A percentile compares a stretch with the other conserved stretches of the same genome.
Conservation (phyloP, 495 filamentous ascomycete genomes). For the Neurospora terricola region DNA sequence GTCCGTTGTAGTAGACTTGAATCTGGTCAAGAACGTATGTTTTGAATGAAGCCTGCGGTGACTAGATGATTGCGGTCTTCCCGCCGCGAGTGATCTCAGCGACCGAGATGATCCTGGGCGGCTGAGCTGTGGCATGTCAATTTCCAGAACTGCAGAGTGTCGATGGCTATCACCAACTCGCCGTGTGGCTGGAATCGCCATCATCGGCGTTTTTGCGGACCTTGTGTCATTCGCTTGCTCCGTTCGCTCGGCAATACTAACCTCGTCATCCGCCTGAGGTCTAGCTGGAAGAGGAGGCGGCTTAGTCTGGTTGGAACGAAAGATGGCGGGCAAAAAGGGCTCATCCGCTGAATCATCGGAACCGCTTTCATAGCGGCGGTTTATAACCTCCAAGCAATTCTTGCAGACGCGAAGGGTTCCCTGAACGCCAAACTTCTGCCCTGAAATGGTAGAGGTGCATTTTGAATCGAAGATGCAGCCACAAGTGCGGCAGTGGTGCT, state of each 20-base stretch:
- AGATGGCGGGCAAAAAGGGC: constrained; percentile 39
- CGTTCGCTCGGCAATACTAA: constrained; percentile 30
- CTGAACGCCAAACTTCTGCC: constrained; percentile 76
- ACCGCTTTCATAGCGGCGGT: constrained; percentile 73
- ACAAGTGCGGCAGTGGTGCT: constrained; percentile 91
- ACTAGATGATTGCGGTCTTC: constrained; percentile 60
- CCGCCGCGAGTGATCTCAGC: constrained; percentile 62
- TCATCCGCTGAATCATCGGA: constrained; percentile 81
- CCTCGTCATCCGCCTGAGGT: constrained; percentile 24
- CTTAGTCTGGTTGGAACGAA: constrained; percentile 41
- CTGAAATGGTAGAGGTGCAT: constrained; percentile 83
- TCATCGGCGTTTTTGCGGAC: constrained; percentile 49
- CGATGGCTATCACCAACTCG: constrained; percentile 74
- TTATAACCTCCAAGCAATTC: constrained; percentile 86
- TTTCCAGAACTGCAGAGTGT: constrained; percentile 83
- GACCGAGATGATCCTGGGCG: constrained; percentile 88
- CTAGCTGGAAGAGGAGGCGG: constrained; percentile 17
- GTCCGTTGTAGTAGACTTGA: constrained; percentile 34
- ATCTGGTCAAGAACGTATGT: constrained; percentile 61
- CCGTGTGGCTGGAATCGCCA: constrained; percentile 83
- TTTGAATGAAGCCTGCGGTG: constrained; percentile 82
- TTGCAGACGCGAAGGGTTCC: constrained; percentile 87
- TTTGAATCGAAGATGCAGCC: constrained; percentile 97
- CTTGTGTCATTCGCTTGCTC: constrained; percentile 33
- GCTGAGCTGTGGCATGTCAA: constrained; percentile 58